A percentile compares a stretch with the other conserved stretches of the same genome.
Evolutionary conservation across 441 rosid species (phyloP).

Genomic region (Capsella rubella): DNA sequence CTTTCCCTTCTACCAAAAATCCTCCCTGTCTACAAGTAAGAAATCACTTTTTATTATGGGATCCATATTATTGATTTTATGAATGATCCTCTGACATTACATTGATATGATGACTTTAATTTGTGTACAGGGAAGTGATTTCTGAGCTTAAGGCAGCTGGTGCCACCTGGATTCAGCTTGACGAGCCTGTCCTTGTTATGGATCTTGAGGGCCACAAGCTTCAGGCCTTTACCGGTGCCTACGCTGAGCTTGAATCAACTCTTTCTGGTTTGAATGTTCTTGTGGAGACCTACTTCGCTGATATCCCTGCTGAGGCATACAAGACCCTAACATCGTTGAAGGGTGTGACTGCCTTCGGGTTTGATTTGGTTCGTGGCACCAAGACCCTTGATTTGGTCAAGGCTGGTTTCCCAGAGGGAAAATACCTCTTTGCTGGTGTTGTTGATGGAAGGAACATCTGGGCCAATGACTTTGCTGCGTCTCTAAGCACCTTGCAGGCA

Average conservation of each 20-base stretch:
- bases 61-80: constrained; percentile 8
- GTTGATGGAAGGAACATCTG: constrained; percentile 99
- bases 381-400: constrained; percentile 84
- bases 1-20: constrained; percentile 88
- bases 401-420: constrained; percentile 80
- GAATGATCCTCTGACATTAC: constrained; percentile 34
- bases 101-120: constrained; percentile 17
- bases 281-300: constrained; percentile 96
- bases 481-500: constrained; percentile 62
- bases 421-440: constrained; percentile 94
- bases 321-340: constrained; percentile 87
- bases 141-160: constrained; percentile 97
- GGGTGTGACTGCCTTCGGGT: constrained; percentile 85
- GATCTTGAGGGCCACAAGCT: constrained; percentile 91
- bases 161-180: constrained; percentile 97
- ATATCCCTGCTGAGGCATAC: constrained; percentile 82
- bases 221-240: constrained; percentile 85
- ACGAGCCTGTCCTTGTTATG: constrained; percentile 91
- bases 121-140: constrained; percentile 76
- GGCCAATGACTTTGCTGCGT: constrained; percentile 92
- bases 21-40: constrained; percentile 91
- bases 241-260: constrained; percentile 77
- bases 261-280: constrained; percentile 87
- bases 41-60: neutral
- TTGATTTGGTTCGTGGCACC: constrained; percentile 95